These are phyloP conservation scores for Crithidia brevicula DNA, from an alignment of 208 protist species.

Conservation along the genomic window DNA sequence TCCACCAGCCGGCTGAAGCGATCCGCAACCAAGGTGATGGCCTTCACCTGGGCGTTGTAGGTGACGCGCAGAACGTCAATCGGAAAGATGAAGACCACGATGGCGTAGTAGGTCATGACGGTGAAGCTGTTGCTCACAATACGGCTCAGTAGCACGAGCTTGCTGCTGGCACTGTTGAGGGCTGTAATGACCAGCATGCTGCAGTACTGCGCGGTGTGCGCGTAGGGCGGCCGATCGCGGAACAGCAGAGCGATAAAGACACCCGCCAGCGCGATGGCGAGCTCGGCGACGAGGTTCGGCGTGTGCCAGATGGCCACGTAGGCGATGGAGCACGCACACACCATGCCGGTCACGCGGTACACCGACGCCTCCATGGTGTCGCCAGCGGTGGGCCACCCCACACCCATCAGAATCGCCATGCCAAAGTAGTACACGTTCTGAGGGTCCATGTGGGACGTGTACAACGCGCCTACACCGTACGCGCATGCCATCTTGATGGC, in stretches of 20 bases:
- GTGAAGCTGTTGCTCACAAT: conserved; percentile 56
- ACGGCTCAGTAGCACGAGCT: conserved; percentile 40
- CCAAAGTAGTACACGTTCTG: conserved; percentile 67
- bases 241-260: conserved; percentile 50
- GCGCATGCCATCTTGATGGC: conserved; percentile 50
- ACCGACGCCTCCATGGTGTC: conserved; percentile 61
- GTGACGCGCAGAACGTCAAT: conserved; percentile 52
- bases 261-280: conserved; percentile 33
- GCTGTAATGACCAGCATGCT: conserved; percentile 42
- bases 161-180: conserved; percentile 30
- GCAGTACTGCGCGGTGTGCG: conserved; percentile 47
- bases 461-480: conserved; percentile 48
- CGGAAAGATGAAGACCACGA: conserved; percentile 71
- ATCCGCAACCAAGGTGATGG: conserved; percentile 31
- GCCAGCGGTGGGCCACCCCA: conserved; percentile 51
- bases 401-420: conserved; percentile 70
- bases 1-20: conserved; percentile 45
- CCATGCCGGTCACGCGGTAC: conserved; percentile 60
- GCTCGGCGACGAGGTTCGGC: conserved; percentile 25
- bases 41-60: conserved; percentile 39
- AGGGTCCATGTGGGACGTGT: conserved; percentile 46
- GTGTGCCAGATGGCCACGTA: conserved; percentile 46
- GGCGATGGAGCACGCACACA: conserved; percentile 45
- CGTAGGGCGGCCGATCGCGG: conserved; percentile 36
- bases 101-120: conserved; percentile 69